Evolutionary conservation across 2,329 filamentous ascomycete genomes (phyloP), one percentile per base, ranked within the genome.

Genomic region (Chaetoscypha palmicola): DNA sequence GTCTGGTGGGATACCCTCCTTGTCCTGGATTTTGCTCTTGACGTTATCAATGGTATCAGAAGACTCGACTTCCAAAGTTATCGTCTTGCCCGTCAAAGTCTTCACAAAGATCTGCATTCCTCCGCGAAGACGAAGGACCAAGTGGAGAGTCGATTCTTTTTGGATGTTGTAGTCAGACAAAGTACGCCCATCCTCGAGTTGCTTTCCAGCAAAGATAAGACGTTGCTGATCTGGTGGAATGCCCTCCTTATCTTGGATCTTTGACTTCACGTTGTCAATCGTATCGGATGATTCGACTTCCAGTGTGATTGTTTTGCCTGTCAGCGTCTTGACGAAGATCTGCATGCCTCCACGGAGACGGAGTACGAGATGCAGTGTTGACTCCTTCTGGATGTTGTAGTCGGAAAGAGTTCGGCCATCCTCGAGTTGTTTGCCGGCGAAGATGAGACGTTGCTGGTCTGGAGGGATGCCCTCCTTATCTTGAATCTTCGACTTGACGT

Each of bases 331-430:
- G 56, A 83, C 81, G 54, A 85, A 83, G 51, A 83, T 83, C 51
- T 83, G 76, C 82, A 86, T 87, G 67, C 84, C 84, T 74, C 84
- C 84, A 68, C 85, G 83, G 4, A 91, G 79, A 62, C 86, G 82
- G 19, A 91, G 80, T 36, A 91, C 86, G 44, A 91, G 64, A 64
- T 91, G 86, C 1, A 91, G 74, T 0, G 86, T 91, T 1, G 81
- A 86, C 62, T 91, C 86, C 71, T 91, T 91, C 67, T 97, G 91
- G 36, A 96, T 96, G 72, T 96, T 96, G 79, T 96, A 96, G 65
- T 96, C 91, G 39, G 79, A 84, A 0, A 96, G 73, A 1, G 90
- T 96, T 17, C 90, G 86, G 38, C 90, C 90, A 57, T 96, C 89
- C 64, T 95, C 88, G 1, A 95, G 70, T 67, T 95, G 88, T 78